A percentile compares a stretch with the other conserved stretches of the same genome.
Evolutionary conservation across 768 basidiomycete genomes (phyloP).

Genomic region (Calocybe gangraenosa): DNA sequence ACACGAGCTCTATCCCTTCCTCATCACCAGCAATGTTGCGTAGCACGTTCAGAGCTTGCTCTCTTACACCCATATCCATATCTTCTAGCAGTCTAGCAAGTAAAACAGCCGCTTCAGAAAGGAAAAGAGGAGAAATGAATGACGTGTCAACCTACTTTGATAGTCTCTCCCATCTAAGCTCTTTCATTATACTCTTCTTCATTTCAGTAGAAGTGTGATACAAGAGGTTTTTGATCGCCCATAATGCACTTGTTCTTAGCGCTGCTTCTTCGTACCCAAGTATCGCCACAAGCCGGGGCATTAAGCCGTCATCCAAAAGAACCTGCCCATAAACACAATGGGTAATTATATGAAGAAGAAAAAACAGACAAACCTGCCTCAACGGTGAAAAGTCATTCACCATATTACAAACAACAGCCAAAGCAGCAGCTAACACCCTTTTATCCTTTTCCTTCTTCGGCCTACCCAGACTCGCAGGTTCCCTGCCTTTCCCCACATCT

Average conservation of each 20-base stretch:
- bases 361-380: slow-evolving; percentile 46
- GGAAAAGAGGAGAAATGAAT: neutral
- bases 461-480: neutral
- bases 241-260: slow-evolving; percentile 57
- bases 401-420: slow-evolving; percentile 79
- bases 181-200: slow-evolving; percentile 64
- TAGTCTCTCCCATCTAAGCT: slow-evolving; percentile 63
- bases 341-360: slow-evolving; percentile 4
- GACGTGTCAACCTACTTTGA: slow-evolving; percentile 37
- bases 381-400: slow-evolving; percentile 85
- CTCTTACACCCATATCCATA: slow-evolving; percentile 51
- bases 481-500: neutral
- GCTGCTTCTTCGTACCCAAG: slow-evolving; percentile 22
- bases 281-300: slow-evolving; percentile 60
- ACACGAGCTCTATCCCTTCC: slow-evolving; percentile 59
- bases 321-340: slow-evolving; percentile 33
- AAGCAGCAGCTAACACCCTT: slow-evolving; percentile 65
- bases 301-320: slow-evolving; percentile 63
- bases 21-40: slow-evolving; percentile 66
- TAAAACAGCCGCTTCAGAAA: neutral
- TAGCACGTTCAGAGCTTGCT: slow-evolving; percentile 66
- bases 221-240: slow-evolving; percentile 85
- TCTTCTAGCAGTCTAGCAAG: slow-evolving; percentile 49
- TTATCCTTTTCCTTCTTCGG: slow-evolving; percentile 51
- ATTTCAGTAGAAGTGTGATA: slow-evolving; percentile 55